Evolutionary conservation across 306 rosid genomes (phyloP).

Genomic region (Notholithocarpus densiflorus): DNA sequence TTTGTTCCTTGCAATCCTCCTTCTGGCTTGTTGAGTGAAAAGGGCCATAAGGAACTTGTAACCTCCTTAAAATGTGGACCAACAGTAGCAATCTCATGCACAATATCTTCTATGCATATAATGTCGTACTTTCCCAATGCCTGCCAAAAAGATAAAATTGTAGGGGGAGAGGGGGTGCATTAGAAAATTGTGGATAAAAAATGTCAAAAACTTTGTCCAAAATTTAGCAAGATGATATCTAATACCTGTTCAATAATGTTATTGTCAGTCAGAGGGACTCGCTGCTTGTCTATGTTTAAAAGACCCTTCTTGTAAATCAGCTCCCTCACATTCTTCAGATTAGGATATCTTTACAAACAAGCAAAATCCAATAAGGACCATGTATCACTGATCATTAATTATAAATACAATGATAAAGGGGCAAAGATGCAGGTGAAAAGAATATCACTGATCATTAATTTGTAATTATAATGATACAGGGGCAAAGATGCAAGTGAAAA

Average conservation of each 20-base stretch:
- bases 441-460: not conserved
- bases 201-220: not conserved
- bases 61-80: conserved; percentile 88
- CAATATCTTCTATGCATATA: conserved; percentile 83
- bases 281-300: conserved; percentile 51
- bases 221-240: not conserved
- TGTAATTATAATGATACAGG: not conserved
- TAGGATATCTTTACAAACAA: conserved; percentile 61
- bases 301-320: conserved; percentile 73
- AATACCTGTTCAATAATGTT: conserved; percentile 75
- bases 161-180: not conserved
- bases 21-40: conserved; percentile 66
- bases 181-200: not conserved
- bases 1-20: conserved; percentile 65
- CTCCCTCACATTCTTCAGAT: conserved; percentile 71
- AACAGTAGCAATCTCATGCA: conserved; percentile 62
- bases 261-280: conserved; percentile 89
- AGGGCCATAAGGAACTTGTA: conserved; percentile 62
- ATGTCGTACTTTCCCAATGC: conserved; percentile 64
- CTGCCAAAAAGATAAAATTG: conserved; percentile 31
- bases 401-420: not conserved
- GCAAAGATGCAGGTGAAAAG: too few species aligned
- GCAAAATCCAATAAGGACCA: conserved; percentile 9
- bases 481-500: not conserved
- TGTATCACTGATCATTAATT: not conserved